phyloP scores from a whole-genome alignment of 192 early-diverging fungal species.

The Mortierella claussenii region DNA sequence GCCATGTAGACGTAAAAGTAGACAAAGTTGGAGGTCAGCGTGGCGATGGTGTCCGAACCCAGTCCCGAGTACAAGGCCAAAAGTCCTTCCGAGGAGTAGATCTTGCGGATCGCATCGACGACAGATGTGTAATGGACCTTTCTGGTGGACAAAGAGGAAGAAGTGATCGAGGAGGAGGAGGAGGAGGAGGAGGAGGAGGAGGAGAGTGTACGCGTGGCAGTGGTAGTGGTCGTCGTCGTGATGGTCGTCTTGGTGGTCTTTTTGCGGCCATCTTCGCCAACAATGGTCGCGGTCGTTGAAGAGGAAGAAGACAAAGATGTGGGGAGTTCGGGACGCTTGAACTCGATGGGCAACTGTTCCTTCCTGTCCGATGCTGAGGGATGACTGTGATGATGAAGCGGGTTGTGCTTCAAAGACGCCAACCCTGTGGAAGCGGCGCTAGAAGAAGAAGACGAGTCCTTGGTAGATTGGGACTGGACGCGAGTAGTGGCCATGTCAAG shows the following conservation, averaged over 20 bases:
- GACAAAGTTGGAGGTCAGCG: slow-evolving; percentile 61
- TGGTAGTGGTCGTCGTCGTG: slow-evolving; percentile 39
- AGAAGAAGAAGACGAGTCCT: slow-evolving; percentile 1
- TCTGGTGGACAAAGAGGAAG: slow-evolving; percentile 1
- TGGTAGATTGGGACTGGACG: slow-evolving; percentile 42
- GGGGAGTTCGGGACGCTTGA: slow-evolving; percentile 25
- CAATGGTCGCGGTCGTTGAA: slow-evolving; percentile 1
- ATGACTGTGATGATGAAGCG: neutral
- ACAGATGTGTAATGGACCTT: slow-evolving; percentile 42
- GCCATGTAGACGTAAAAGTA: slow-evolving; percentile 64
- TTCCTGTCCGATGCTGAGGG: neutral
- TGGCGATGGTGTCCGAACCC: slow-evolving; percentile 59
- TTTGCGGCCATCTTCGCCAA: slow-evolving; percentile 26
- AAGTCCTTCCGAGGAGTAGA: slow-evolving; percentile 53
- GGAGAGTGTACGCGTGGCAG: neutral
- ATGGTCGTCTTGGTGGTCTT: slow-evolving; percentile 31
- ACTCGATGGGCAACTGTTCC: slow-evolving; percentile 31
- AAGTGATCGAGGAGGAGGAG: neutral
- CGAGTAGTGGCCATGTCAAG: slow-evolving; percentile 59
- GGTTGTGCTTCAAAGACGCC: too few relatives aligned
- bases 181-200: slow-evolving; percentile 6
- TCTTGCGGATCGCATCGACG: slow-evolving; percentile 42
- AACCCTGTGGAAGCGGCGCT: neutral
- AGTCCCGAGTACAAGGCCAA: slow-evolving; percentile 57
- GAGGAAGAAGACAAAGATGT: slow-evolving; percentile 27